These are phyloP conservation scores for Holtermannia corniformis DNA, from an alignment of 768 basidiomycete species.

Conservation along the genomic window DNA sequence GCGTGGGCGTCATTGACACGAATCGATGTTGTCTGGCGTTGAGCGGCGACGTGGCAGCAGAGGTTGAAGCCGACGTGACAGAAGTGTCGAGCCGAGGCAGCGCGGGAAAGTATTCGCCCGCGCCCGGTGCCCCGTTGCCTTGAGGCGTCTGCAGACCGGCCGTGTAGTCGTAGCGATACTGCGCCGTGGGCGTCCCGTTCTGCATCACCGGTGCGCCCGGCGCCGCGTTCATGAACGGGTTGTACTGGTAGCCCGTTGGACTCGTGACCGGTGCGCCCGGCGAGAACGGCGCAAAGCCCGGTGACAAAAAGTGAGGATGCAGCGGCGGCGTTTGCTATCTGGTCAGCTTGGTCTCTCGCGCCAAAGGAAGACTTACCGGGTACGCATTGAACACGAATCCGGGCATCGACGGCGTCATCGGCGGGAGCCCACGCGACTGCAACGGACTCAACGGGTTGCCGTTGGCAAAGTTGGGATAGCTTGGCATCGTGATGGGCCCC, in stretches of 20 bases:
- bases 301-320: conserved; percentile 42
- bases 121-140: neutral
- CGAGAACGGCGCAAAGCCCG: conserved; percentile 50
- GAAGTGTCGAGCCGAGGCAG: neutral
- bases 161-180: neutral
- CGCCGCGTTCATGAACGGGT: conserved; percentile 53
- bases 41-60: neutral
- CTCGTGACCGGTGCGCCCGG: conserved; percentile 55
- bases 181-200: no score
- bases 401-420: conserved; percentile 96
- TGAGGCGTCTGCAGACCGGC: neutral
- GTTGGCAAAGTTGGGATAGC: conserved; percentile 31
- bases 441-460: conserved; percentile 44
- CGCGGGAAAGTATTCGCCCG: neutral
- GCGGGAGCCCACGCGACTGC: conserved; percentile 73
- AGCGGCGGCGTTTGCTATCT: conserved; percentile 44
- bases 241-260: conserved; percentile 40
- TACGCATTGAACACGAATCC: conserved; percentile 66
- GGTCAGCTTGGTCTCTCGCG: neutral
- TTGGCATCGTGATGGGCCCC: conserved; percentile 42
- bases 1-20: neutral
- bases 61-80: neutral
- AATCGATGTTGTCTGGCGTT: neutral
- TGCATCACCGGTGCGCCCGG: conserved; percentile 50
- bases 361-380: conserved; percentile 7